Base-by-base conservation (phyloP, 352 stramenopile species). In the Phytophthora pisi region DNA sequence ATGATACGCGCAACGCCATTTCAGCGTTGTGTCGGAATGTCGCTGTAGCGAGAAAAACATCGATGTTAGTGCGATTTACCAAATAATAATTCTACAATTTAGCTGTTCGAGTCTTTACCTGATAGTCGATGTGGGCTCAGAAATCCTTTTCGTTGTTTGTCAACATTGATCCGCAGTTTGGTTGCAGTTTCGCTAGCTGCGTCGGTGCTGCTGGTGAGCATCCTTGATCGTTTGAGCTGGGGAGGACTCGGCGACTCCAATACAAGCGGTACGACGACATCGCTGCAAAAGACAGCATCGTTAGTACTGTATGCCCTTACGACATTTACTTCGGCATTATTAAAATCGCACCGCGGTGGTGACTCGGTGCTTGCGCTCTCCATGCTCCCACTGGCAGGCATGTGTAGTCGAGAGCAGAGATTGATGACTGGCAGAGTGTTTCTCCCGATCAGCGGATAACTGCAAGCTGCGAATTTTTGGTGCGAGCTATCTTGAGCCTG, bases 1-100 rank as follows among this genome's bases (percentile, higher is more conserved):
- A 75, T 5, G 83, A 79, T 16, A 89, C 82, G 28, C 83, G 83
- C 26, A 88, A 23, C 18, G 82, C 69, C 61, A 90, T 56, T 50
- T 81, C 74, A 1, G 68, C 59, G 47, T 82, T 86, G 30, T 72
- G 61, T 16, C 46, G 40, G 34, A 86, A 83, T 9, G 38, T 54
- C 18, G 65, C 77, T 82, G 38, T 54, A 43, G 13, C 42, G 26
- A 46, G 38, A 18, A 9, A 20, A 6, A 20, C 34, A 42, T 20
- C 34, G 4, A 8, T 46, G 20, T 45, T 45, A 1, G 4, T 18
- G 3, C 16, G 2, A 43, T 31, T 24, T n/a, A 30, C 24, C n/a
- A 54, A 40, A 36, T 24, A 50, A 28, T 4, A 51, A 49, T 0
- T 51, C 61, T 13, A 6, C 15, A 20, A 18, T 45, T 4, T 45